Evolutionary conservation across 768 basidiomycete genomes (phyloP), one percentile per base, ranked within the genome.

Genomic region (Saitozyma podzolica): DNA sequence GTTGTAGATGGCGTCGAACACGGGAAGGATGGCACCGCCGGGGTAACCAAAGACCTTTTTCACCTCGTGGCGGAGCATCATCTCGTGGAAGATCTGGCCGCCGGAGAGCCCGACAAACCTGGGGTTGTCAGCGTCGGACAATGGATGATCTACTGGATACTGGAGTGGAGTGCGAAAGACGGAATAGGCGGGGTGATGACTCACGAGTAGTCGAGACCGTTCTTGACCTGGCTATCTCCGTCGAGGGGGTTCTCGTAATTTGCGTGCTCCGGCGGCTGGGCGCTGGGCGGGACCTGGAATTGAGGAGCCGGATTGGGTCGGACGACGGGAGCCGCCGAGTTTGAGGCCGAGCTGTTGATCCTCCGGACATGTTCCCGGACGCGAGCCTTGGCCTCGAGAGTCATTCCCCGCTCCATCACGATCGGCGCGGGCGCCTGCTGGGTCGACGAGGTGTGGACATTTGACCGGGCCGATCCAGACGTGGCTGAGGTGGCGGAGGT

Each of bases 1-100:
- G 80, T 95, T 89, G 84, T 97, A 89, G 80, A 98, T 99, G 78
- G 96, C 96, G 79, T 99, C 95, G 80, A 97, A 99, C n/a, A 99
- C 96, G 64, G 95, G 96, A 42, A 98, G 86, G 80, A 98, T 97
- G 48, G 95, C 96, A 61, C 95, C 95, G 50, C 94, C 94, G 8
- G 95, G 95, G 81, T 98, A 99, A 43, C 95, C 95, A 73, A 99
- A 98, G 51, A 99, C 85, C 74, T 97, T 91, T 80, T 94, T 96
- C 70, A 98, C 94, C 61, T 85, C 86, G 76, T 99, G 96, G 51
- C 95, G 85, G 64, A 94, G 87, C 91, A 99, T 95, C 95, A 99
- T 98, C 82, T 99, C 95, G 80, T 99, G 93, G 83, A 99, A 96
- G 77, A 99, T 97, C 80, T 97, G 86, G 37, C 95, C 95, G 11